Evolutionary conservation across 257 asterid species (phyloP).

Genomic region (Solanum tacnaense): DNA sequence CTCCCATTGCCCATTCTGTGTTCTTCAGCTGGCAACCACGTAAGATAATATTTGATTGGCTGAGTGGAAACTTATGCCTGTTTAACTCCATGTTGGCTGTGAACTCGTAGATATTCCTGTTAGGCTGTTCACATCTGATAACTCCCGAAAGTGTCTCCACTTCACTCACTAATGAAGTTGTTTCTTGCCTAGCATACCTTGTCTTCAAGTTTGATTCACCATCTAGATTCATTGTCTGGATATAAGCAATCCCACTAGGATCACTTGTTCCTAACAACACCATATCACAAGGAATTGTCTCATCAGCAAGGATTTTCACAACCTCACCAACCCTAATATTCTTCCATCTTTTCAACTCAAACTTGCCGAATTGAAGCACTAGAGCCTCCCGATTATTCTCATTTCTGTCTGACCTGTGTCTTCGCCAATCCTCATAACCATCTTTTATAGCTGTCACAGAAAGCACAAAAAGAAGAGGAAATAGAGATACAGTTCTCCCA

Average conservation of each 20-base stretch:
- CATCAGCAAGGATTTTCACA: constrained; percentile 68
- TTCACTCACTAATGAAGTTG: constrained; percentile 51
- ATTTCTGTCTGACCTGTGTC: constrained; percentile 96
- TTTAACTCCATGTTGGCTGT: constrained; percentile 82
- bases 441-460: constrained; percentile 95
- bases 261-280: constrained; percentile 90
- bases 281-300: constrained; percentile 95
- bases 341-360: constrained; percentile 68
- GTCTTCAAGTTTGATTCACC: constrained; percentile 99
- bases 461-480: constrained; percentile 96
- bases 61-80: constrained; percentile 61
- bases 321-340: constrained; percentile 77
- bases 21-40: constrained; percentile 99
- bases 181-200: constrained; percentile 98
- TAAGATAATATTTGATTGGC: constrained; percentile 85
- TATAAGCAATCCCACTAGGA: constrained; percentile 92
- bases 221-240: constrained; percentile 96
- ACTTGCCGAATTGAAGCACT: constrained; percentile 59
- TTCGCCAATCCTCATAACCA: constrained; percentile 98
- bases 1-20: constrained; percentile 91
- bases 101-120: constrained; percentile 93
- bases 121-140: constrained; percentile 91
- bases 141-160: constrained; percentile 56
- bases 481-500: constrained; percentile 92
- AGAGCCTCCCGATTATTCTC: constrained; percentile 90